Conservation (phyloP, 345 rosid species). For the Passiflora organensis region DNA sequence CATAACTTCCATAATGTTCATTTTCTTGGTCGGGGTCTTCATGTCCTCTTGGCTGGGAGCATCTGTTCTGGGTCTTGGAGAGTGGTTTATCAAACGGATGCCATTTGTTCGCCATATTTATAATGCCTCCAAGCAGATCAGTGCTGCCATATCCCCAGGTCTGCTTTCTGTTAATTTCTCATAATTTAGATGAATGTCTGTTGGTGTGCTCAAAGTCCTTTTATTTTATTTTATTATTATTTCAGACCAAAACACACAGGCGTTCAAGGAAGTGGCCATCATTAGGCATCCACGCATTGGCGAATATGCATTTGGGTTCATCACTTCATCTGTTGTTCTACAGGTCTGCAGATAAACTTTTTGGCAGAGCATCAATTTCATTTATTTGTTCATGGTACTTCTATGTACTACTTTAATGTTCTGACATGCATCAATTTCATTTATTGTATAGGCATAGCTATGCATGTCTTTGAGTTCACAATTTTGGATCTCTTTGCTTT, state of each 20-base stretch:
- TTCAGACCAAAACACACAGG: conserved; percentile 70
- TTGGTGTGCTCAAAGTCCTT: conserved; percentile 8
- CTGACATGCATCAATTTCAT: no score
- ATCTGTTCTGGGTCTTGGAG: conserved; percentile 85
- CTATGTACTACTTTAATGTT: not conserved
- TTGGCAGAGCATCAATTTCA: not conserved
- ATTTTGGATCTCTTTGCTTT: no score
- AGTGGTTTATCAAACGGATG: conserved; percentile 99
- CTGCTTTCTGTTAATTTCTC: conserved; percentile 9
- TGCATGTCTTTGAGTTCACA: no score
- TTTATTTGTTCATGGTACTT: not conserved
- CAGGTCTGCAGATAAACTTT: conserved; percentile 41
- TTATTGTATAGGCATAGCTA: no score
- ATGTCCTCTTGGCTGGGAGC: conserved; percentile 99
- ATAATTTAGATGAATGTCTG: conserved; percentile 2
- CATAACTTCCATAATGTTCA: conserved; percentile 82
- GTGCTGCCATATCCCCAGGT: conserved; percentile 99
- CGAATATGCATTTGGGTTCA: conserved; percentile 89
- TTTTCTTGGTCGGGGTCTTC: conserved; percentile 95
- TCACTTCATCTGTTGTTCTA: conserved; percentile 69
- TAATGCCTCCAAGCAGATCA: conserved; percentile 96
- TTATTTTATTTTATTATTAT: conserved; percentile 11
- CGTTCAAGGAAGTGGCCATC: conserved; percentile 83
- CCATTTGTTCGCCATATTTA: conserved; percentile 96
- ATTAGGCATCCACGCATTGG: conserved; percentile 83